phyloP scores from a whole-genome alignment of 257 asterid species.

The Nicotiana obtusifolia region DNA sequence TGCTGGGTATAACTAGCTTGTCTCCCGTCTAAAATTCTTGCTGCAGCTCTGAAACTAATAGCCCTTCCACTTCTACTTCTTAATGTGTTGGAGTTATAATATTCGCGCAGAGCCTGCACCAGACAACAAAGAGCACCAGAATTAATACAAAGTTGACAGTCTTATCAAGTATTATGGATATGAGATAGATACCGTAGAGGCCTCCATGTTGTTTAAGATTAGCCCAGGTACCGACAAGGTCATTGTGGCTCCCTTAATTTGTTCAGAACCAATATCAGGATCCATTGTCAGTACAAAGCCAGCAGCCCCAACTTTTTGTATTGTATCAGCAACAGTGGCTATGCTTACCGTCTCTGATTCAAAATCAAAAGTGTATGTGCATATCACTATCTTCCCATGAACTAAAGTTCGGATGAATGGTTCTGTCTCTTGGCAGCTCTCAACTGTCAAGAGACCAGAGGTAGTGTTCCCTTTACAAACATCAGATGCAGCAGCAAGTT shows the following conservation, averaged over 20 bases:
- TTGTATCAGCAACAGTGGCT: conserved; percentile 46
- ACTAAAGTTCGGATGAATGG: conserved; percentile 41
- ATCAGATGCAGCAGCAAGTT: conserved; percentile 62
- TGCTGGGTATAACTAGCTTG: conserved; percentile 36
- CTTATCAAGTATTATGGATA: neutral
- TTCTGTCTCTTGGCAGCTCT: conserved; percentile 52
- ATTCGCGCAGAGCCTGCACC: conserved; percentile 48
- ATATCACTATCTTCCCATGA: conserved; percentile 54
- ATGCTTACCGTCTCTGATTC: conserved; percentile 45
- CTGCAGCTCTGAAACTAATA: conserved; percentile 39
- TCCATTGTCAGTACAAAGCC: conserved; percentile 67
- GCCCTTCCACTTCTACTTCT: conserved; percentile 51
- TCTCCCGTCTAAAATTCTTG: conserved; percentile 56
- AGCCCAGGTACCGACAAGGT: conserved; percentile 50
- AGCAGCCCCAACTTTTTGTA: conserved; percentile 43
- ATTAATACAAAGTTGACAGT: neutral
- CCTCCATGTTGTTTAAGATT: conserved; percentile 45
- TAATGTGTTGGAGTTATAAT: conserved; percentile 45
- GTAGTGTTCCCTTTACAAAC: conserved; percentile 39
- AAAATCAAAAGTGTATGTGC: conserved; percentile 50
- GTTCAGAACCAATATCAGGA: conserved; percentile 47
- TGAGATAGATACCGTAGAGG: conserved; percentile 42
- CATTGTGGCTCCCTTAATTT: conserved; percentile 33
- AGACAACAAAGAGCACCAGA: neutral
- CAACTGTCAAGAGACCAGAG: conserved; percentile 31